Evolutionary conservation across 352 stramenopile species (phyloP), one percentile per base, ranked within the genome.

Genomic region (Phytophthora sansomeana): DNA sequence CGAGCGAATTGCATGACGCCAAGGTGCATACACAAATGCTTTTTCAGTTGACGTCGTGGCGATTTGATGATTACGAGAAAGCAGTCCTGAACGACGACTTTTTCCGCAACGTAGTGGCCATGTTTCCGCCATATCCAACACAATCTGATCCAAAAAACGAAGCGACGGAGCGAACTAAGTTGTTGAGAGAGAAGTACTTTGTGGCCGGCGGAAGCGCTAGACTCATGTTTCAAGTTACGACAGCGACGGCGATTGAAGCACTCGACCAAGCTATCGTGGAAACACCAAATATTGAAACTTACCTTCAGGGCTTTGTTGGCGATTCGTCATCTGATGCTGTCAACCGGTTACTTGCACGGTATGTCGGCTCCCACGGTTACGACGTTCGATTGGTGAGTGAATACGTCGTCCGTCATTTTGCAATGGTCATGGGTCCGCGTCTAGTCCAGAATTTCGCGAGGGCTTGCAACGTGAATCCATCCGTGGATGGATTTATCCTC

Each of bases 131-230:
- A 48, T 19, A 16, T 28, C 1, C n/a, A n/a, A n/a, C n/a, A n/a
- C n/a, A n/a, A n/a, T n/a, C n/a, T n/a, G 35, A 48, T 14, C 16
- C 38, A 30, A 10, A 19, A 13, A 44, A 58, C 6, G 38, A 10
- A 13, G 7, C 14, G 6, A n/a, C 29, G 51, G 38, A 58, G 26
- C 21, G 19, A 29, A 49, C 3, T 6, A 58, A 28, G 7, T 9
- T 51, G n/a, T 17, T 51, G 29, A 2, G 36, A 52, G 19, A n/a
- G 11, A 61, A 61, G 26, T 46, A 52, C 10, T 52, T 51, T 17
- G 41, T 61, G 21, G 39, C 19, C 3, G 53, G 29, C 10, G 53
- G 39, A 13, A 61, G n/a, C 26, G 53, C 53, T 9, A 52, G 53
- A 6, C 9, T 61, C 13, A 52, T 61, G 41, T 61, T 61, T 38